Percentiles rank a stretch among this genome's conserved stretches.
Evolutionary conservation across 805 yeast species (phyloP).

Genomic region (Yarrowia hollandica): DNA sequence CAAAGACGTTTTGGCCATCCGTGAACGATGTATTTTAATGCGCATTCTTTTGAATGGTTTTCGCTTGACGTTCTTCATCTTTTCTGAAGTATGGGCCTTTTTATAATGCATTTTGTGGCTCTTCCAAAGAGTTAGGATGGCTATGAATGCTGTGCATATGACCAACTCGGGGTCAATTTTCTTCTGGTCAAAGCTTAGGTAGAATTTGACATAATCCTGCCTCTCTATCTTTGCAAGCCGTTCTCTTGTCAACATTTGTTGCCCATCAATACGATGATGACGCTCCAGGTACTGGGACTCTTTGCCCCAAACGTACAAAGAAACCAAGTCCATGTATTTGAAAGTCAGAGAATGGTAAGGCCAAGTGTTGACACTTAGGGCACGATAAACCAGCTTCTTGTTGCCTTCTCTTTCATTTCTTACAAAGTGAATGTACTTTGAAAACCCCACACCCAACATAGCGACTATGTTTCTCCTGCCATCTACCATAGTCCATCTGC

Average conservation of each 20-base stretch:
- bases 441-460: background rate
- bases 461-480: background rate
- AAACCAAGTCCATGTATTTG: slow-evolving; percentile 11
- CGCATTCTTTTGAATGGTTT: background rate
- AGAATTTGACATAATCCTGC: background rate
- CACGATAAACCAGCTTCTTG: slow-evolving; percentile 5
- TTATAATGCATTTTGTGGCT: slow-evolving; percentile 15
- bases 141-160: slow-evolving; percentile 1
- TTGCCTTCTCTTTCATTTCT: slow-evolving; percentile 5
- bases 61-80: background rate
- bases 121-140: slow-evolving; percentile 6
- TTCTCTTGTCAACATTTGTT: background rate
- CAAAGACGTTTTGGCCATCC: background rate
- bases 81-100: background rate
- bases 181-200: background rate
- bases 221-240: slow-evolving; percentile 7
- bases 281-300: slow-evolving; percentile 18
- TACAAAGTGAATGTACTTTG: slow-evolving; percentile 21
- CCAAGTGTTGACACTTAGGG: slow-evolving; percentile 2
- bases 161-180: slow-evolving; percentile 23
- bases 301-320: slow-evolving; percentile 5
- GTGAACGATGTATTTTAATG: background rate
- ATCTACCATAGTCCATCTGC: slow-evolving; percentile 2
- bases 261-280: background rate
- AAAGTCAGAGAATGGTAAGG: background rate